phyloP scores from a whole-genome alignment of 192 early-diverging fungal genomes.

The Mortierella antarctica region DNA sequence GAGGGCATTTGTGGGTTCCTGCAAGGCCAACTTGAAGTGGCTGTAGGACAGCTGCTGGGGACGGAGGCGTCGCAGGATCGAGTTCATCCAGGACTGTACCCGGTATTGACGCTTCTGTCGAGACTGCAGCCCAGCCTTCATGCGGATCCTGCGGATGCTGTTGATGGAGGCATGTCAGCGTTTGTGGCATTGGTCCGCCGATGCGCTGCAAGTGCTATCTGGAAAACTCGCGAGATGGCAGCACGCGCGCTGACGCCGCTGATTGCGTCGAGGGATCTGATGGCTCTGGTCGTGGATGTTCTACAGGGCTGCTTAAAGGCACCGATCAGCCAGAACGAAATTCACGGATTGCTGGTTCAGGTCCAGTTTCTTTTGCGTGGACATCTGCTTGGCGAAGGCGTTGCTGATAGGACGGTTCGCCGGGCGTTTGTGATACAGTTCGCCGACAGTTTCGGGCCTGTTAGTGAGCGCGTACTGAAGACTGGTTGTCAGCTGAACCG shows the following conservation, averaged over 20 bases:
- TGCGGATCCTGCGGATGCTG: conserved; percentile 37
- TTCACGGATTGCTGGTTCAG: conserved; percentile 82
- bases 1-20: conserved; percentile 84
- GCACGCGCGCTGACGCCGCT: conserved; percentile 84
- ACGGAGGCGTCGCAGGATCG: conserved; percentile 39
- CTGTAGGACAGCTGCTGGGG: conserved; percentile 69
- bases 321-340: conserved; percentile 68
- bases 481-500: conserved; percentile 61
- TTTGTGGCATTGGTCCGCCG: conserved; percentile 66
- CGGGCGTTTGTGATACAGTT: conserved; percentile 52
- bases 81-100: conserved; percentile 91
- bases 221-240: conserved; percentile 86
- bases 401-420: conserved; percentile 58
- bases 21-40: conserved; percentile 75
- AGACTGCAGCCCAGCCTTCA: conserved; percentile 79
- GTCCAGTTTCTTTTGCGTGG: conserved; percentile 76
- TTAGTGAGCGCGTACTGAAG: conserved; percentile 48
- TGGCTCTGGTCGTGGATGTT: conserved; percentile 62
- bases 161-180: conserved; percentile 48
- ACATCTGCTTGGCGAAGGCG: conserved; percentile 63
- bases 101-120: conserved; percentile 88
- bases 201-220: conserved; percentile 66
- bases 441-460: conserved; percentile 44
- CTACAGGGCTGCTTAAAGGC: conserved; percentile 51
- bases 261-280: conserved; percentile 70